Evolutionary conservation across 371 early-diverging fungal genomes (phyloP), one percentile per base, ranked within the genome.

Genomic region (Actinomucor elegans): DNA sequence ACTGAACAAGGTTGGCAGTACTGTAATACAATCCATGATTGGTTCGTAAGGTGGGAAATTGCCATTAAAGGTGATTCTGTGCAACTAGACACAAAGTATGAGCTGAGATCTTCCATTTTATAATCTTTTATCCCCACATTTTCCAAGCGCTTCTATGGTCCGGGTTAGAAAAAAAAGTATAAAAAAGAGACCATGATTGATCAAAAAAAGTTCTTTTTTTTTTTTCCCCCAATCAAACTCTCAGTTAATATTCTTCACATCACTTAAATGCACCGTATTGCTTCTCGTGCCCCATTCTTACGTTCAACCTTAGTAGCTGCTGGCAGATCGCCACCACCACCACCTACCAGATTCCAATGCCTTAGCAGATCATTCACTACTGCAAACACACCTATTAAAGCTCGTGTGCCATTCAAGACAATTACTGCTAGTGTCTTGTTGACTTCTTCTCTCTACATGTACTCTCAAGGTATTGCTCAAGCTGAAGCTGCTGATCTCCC

Each of bases 361-460:
- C n/a, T n/a, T n/a, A n/a, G 31, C 9, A 48, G 23, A 61, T 20
- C 40, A 10, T 49, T 57, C 14, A 32, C 54, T 29, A 49, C 56
- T 3, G 15, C 33, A 23, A 28, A 27, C 12, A 23, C 23, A 15
- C 31, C 29, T 21, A 34, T 32, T 15, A 46, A 28, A 46, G n/a
- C 36, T 18, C 47, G 48, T n/a, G 20, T 55, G 5, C 59, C 67
- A 21, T 62, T 62, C 52, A 67, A 67, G 44, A 29, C 60, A 7
- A 67, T 67, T 40, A 38, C 68, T 42, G 57, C 60, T 36, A 56
- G 56, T 51, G 44, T 63, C 15, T 44, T 41, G 5, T 42, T 67
- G 37, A 51, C 60, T 20, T 42, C 55, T 29, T 33, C 50, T 9
- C 44, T 52, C 11, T 67, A 63, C 27, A 27, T 59, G 7, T 47